Evolutionary conservation across 305 asterid species (phyloP).

Genomic region (Fraxinus paxiana): DNA sequence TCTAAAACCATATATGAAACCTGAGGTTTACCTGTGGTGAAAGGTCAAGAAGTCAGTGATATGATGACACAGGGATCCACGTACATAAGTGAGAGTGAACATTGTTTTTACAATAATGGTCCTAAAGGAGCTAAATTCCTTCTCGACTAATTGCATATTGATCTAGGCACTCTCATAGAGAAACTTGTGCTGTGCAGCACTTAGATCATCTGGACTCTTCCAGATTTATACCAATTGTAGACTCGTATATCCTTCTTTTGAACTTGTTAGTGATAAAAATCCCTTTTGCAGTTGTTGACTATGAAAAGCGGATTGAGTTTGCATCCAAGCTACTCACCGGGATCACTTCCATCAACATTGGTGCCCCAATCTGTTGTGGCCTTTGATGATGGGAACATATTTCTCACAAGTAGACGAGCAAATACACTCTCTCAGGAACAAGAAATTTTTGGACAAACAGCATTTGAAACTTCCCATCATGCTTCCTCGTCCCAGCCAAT

Average conservation of each 20-base stretch:
- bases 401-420: conserved; percentile 44
- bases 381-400: conserved; percentile 45
- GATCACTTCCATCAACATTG: conserved; percentile 55
- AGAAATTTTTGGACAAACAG: conserved; percentile 40
- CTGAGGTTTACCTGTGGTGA: neutral
- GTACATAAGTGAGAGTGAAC: neutral
- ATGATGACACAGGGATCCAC: neutral
- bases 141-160: neutral
- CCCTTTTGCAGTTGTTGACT: conserved; percentile 68
- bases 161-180: neutral
- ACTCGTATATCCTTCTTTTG: neutral
- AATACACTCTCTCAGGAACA: conserved; percentile 43
- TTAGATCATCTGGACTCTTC: neutral
- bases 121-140: neutral
- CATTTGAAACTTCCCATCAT: conserved; percentile 36
- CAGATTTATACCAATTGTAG: neutral
- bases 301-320: conserved; percentile 79
- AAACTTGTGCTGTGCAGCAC: neutral
- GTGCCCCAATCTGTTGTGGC: conserved; percentile 44
- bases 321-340: conserved; percentile 61
- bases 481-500: conserved; percentile 42
- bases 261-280: neutral
- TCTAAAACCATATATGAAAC: neutral
- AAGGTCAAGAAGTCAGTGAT: neutral
- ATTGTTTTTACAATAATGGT: neutral